These are phyloP conservation scores for Juglanconis oblonga DNA, from an alignment of 2,329 filamentous ascomycete genomes.

Conservation along the genomic window DNA sequence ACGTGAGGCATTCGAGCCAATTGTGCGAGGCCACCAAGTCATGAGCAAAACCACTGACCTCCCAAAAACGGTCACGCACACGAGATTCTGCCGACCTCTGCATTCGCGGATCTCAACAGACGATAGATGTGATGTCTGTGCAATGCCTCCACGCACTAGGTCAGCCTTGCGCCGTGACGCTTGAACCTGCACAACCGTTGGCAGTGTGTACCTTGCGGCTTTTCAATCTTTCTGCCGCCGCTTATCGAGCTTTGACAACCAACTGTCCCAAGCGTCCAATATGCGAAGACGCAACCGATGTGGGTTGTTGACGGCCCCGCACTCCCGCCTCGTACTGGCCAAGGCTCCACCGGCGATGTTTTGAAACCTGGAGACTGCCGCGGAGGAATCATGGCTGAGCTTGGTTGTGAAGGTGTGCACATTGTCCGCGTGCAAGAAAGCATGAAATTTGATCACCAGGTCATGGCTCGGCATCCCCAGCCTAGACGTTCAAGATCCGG, in stretches of 20 bases:
- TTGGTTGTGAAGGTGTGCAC: background rate
- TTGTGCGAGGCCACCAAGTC: constrained; percentile 11
- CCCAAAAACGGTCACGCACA: constrained; percentile 17
- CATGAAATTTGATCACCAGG: background rate
- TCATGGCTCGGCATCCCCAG: background rate
- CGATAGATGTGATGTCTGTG: background rate
- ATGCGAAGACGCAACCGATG: constrained; percentile 8
- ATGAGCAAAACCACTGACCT: constrained; percentile 13
- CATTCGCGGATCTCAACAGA: constrained; percentile 15
- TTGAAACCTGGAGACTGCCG: background rate
- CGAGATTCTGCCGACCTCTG: constrained; percentile 9
- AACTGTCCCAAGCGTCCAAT: constrained; percentile 6
- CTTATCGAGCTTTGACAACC: background rate
- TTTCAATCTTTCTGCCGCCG: background rate
- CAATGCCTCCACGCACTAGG: background rate
- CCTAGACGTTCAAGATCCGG: background rate
- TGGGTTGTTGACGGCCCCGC: constrained; percentile 7
- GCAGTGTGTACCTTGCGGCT: background rate
- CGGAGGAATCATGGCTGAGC: background rate
- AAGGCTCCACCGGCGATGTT: constrained; percentile 3
- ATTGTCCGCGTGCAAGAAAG: background rate
- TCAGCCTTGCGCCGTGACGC: background rate
- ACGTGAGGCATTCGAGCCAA: constrained; percentile 9
- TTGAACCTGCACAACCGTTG: background rate
- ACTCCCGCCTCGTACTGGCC: constrained; percentile 5